Evolutionary conservation across 192 early-diverging fungal species (phyloP).

Genomic region (Podila epicladia): DNA sequence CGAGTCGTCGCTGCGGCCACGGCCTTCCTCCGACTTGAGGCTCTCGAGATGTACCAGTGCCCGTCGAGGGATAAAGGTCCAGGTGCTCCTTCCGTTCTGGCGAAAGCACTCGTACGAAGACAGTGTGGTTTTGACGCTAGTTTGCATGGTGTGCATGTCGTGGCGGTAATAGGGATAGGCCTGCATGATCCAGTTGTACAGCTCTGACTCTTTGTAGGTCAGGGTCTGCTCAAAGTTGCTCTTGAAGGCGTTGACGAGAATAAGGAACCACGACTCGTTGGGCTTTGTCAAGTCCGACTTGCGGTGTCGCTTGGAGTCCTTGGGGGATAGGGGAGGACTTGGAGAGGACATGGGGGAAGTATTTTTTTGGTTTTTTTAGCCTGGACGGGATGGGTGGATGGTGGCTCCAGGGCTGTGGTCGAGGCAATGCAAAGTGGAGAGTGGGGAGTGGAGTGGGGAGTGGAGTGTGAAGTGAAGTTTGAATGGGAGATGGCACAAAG

Average conservation of each 20-base stretch:
- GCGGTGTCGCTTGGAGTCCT: conserved; percentile 13
- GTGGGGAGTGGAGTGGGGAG: no score
- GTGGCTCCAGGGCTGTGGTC: background rate
- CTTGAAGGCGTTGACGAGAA: conserved; percentile 56
- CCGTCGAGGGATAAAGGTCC: conserved; percentile 42
- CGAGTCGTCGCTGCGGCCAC: conserved; percentile 9
- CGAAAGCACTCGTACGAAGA: conserved; percentile 51
- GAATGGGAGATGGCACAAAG: background rate
- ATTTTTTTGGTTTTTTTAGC: background rate
- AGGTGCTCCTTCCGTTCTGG: conserved; percentile 46
- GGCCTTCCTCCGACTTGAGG: conserved; percentile 43
- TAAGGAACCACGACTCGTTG: conserved; percentile 53
- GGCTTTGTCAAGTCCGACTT: conserved; percentile 38
- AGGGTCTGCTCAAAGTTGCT: conserved; percentile 56
- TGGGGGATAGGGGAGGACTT: conserved; percentile 12
- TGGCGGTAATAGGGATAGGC: conserved; percentile 54
- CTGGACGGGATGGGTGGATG: background rate
- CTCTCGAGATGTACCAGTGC: conserved; percentile 38
- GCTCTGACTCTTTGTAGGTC: conserved; percentile 52
- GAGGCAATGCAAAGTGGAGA: background rate
- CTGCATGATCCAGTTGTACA: conserved; percentile 53
- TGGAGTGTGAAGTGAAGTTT: no score
- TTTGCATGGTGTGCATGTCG: conserved; percentile 49
- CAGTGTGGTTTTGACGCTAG: conserved; percentile 50
- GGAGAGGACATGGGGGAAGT: background rate